Conservation (phyloP, 768 basidiomycete genomes). For the Auriculariales sp. region DNA sequence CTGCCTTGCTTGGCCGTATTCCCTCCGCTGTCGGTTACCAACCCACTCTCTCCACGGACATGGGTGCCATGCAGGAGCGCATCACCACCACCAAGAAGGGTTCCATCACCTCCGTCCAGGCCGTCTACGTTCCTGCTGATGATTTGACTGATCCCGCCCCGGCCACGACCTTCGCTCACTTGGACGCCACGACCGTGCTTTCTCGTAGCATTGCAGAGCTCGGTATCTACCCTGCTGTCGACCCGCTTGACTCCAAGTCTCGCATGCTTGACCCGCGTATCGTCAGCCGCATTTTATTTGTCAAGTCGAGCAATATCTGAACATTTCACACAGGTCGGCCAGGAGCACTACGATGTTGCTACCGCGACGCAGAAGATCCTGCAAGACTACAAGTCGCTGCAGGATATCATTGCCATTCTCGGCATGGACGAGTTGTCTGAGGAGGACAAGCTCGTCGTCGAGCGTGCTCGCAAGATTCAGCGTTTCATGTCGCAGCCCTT, state of each 20-base stretch:
- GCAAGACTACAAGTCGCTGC: constrained; percentile 91
- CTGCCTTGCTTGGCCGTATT: constrained; percentile 98
- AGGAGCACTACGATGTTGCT: constrained; percentile 92
- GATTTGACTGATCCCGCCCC: constrained; percentile 99
- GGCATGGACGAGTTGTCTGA: constrained; percentile 99
- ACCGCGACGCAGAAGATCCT: constrained; percentile 96
- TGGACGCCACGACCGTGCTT: constrained; percentile 99
- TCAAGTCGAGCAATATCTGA: constrained; percentile 3
- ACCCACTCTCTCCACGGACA: constrained; percentile 98
- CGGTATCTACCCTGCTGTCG: constrained; percentile 99
- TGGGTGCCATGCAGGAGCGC: constrained; percentile 99
- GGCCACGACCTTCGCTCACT: constrained; percentile 98
- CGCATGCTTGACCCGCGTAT: constrained; percentile 99
- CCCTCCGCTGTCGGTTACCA: constrained; percentile 99
- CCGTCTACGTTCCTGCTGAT: constrained; percentile 99
- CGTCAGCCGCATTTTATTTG: constrained; percentile 30
- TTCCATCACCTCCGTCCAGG: constrained; percentile 98
- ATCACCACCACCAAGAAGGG: constrained; percentile 99
- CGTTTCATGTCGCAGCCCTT: constrained; percentile 99
- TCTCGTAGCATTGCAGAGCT: constrained; percentile 98
- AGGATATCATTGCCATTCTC: constrained; percentile 99
- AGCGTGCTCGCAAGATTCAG: constrained; percentile 96
- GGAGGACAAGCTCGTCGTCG: constrained; percentile 98
- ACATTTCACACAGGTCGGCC: constrained; percentile 39
- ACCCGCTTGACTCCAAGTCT: constrained; percentile 98